Conservation (phyloP, 305 asterid species). For the Andrographis paniculata region DNA sequence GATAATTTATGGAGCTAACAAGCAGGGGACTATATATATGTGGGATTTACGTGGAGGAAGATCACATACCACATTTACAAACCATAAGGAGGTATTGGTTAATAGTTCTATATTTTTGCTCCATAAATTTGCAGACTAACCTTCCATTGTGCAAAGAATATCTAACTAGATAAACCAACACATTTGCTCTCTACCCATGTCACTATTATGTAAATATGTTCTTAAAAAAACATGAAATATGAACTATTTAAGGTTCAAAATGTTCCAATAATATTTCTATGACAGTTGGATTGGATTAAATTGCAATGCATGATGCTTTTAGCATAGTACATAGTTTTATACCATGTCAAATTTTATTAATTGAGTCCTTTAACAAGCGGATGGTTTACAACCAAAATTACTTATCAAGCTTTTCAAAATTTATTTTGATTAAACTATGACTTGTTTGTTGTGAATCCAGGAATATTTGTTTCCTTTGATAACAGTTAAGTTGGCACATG, state of each 20-base stretch:
- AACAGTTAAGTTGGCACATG: constrained; percentile 61
- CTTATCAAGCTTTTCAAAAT: not conserved
- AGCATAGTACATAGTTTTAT: not conserved
- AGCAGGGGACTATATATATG: constrained; percentile 58
- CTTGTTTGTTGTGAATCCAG: constrained; percentile 26
- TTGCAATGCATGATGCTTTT: not conserved
- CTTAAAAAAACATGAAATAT: not conserved
- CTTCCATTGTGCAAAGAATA: not conserved
- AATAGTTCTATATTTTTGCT: constrained; percentile 11
- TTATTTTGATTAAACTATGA: not conserved
- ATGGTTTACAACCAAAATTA: constrained; percentile 1
- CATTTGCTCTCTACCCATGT: not conserved
- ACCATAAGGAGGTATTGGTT: constrained; percentile 50
- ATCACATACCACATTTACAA: constrained; percentile 55
- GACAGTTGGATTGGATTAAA: not conserved
- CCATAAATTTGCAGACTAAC: not conserved
- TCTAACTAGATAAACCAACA: too few relatives aligned
- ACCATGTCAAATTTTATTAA: constrained; percentile 1
- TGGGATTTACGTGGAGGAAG: constrained; percentile 98
- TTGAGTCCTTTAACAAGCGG: constrained; percentile 3
- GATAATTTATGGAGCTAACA: constrained; percentile 88
- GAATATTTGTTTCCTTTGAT: constrained; percentile 58
- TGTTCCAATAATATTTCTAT: constrained; percentile 3
- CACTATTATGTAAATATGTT: not conserved
- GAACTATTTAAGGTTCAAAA: constrained; percentile 1